Evolutionary conservation across 2,329 filamentous ascomycete species (phyloP), one percentile per base, ranked within the genome.

Genomic region (Pseudocercospora fuligena): DNA sequence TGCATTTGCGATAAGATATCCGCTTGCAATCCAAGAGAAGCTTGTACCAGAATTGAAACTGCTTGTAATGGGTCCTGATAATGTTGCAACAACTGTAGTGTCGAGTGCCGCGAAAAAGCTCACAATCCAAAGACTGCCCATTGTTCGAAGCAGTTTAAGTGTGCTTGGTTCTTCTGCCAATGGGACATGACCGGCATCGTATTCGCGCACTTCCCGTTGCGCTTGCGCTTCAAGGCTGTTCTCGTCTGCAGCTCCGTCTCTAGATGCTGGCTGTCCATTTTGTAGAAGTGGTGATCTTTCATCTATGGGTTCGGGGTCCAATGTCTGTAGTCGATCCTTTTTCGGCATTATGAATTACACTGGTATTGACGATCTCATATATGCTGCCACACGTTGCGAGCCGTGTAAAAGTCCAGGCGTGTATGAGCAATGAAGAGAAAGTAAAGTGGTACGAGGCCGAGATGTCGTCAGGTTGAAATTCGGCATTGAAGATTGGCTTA

Each of bases 1-100:
- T 1, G 93, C 91, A 78, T 94, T 97, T 71, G 93, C 90, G 74
- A 97, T 93, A 29, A 97, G 86, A 77, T 97, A 97, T 21, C 92
- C 90, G 0, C 92, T 91, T 0, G 92, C 93, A 7, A 97, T 88
- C 93, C 93, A 97, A 0, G 92, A 94, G 53, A 97, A 85, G 3
- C 95, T 84, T 21, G 89, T 90, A 29, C 97, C 87, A 0, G 92
- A 96, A 66, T 89, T 84, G 80, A 97, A 97, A 51, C 90, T 90
- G 76, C 89, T 91, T 25, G 92, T 92, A 69, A 97, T 97, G 7
- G 93, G 92, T 0, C 88, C 91, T 0, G 92, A 90, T 0, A 97
- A 85, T 0, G 93, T 97, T 8, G 93, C 93, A 72, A 97, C 92
- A 69, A 97, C 90, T 57, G 92, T 95, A 1, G 87, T 87, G 79